phyloP scores from a whole-genome alignment of 2,329 filamentous ascomycete genomes.

The Trichoderma sp. region DNA sequence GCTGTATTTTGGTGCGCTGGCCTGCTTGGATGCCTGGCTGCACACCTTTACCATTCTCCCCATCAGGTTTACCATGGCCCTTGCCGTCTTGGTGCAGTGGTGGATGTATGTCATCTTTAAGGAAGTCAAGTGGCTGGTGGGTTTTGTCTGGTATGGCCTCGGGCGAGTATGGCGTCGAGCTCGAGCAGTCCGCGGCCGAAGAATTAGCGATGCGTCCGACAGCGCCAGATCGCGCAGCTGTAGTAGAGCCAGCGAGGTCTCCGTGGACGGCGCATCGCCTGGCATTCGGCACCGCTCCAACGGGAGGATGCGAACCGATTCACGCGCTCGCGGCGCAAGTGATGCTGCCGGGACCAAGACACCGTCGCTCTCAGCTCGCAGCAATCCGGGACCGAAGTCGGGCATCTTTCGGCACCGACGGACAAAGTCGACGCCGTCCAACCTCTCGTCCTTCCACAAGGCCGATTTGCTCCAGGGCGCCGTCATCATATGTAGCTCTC shows the following conservation, averaged over 20 bases:
- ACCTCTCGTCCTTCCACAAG: constrained; percentile 84
- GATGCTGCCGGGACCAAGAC: constrained; percentile 16
- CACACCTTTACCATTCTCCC: constrained; percentile 96
- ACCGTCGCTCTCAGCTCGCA: constrained; percentile 30
- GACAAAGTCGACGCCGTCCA: constrained; percentile 82
- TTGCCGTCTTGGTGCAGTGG: constrained; percentile 75
- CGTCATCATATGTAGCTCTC: constrained; percentile 82
- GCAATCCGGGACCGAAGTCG: constrained; percentile 34
- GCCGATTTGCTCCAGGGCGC: constrained; percentile 90
- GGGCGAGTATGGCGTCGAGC: constrained; percentile 74
- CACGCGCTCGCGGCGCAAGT: not conserved
- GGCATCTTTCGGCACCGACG: constrained; percentile 64
- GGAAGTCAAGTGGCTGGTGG: constrained; percentile 70
- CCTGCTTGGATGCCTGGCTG: constrained; percentile 93
- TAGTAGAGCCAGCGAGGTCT: constrained; percentile 39
- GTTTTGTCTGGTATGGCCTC: constrained; percentile 77
- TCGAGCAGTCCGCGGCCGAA: constrained; percentile 44
- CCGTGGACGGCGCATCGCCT: constrained; percentile 27
- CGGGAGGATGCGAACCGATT: constrained; percentile 13
- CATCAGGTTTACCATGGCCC: constrained; percentile 79
- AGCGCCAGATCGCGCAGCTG: constrained; percentile 44
- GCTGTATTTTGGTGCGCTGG: constrained; percentile 82
- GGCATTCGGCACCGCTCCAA: constrained; percentile 10
- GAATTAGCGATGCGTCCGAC: constrained; percentile 39
- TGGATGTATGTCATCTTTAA: constrained; percentile 72